Percentiles rank a stretch among this genome's conserved stretches.
Conservation (phyloP, 2,329 filamentous ascomycete genomes). For the Teratosphaeriaceae sp. region DNA sequence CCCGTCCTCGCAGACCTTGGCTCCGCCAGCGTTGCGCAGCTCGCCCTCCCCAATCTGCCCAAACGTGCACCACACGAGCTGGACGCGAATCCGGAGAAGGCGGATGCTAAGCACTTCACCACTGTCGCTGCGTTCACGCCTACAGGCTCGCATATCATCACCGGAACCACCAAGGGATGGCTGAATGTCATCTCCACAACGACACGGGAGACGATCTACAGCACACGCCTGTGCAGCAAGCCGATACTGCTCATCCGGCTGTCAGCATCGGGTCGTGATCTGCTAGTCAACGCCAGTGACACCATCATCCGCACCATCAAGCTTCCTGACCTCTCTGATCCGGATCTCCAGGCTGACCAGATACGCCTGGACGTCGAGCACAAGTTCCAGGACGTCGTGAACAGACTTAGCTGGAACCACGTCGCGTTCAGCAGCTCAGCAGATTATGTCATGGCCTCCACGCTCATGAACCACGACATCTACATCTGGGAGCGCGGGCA, state of each 20-base stretch:
- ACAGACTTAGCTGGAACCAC: constrained; percentile 92
- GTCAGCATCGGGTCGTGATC: constrained; percentile 73
- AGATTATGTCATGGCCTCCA: constrained; percentile 93
- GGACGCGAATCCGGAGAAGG: constrained; percentile 73
- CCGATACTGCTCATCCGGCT: constrained; percentile 84
- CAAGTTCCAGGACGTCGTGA: constrained; percentile 97
- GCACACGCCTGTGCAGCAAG: constrained; percentile 77
- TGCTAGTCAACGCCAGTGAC: constrained; percentile 90
- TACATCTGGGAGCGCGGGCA: constrained; percentile 97
- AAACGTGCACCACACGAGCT: constrained; percentile 64
- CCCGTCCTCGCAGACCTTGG: constrained; percentile 71
- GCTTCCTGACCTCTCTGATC: constrained; percentile 63
- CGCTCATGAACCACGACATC: constrained; percentile 97
- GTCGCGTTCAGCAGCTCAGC: constrained; percentile 90
- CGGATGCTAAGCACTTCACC: constrained; percentile 91
- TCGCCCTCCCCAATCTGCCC: constrained; percentile 70
- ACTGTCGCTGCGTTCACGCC: constrained; percentile 86
- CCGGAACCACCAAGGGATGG: constrained; percentile 92
- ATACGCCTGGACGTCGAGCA: constrained; percentile 90
- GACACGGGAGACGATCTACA: constrained; percentile 78
- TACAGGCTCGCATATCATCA: constrained; percentile 79
- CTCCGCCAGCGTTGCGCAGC: constrained; percentile 51
- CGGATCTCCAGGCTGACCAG: constrained; percentile 70
- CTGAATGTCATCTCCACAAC: constrained; percentile 88
- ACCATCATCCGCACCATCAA: constrained; percentile 90